Conservation (phyloP, 768 basidiomycete genomes). For the Polyporus arcularius region DNA sequence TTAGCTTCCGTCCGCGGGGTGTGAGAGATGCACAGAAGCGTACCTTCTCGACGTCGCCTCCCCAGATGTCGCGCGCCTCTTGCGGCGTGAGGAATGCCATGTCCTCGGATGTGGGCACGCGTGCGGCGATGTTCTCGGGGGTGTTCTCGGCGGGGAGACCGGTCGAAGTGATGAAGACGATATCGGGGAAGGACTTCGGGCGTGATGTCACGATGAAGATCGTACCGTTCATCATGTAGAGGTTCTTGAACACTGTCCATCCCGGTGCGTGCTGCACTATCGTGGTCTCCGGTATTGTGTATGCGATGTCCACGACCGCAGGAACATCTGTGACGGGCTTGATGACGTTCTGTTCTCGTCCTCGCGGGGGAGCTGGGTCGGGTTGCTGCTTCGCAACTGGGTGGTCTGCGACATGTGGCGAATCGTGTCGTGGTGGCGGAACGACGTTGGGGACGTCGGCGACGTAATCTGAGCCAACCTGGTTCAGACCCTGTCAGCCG, state of each 20-base stretch:
- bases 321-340: background rate
- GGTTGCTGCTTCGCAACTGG: background rate
- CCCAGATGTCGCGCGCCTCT: slow-evolving; percentile 67
- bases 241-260: slow-evolving; percentile 81
- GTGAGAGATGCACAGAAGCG: background rate
- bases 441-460: slow-evolving; percentile 5
- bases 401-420: slow-evolving; percentile 10
- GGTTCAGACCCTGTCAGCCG: background rate
- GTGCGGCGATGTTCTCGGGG: slow-evolving; percentile 61
- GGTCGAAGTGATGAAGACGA: slow-evolving; percentile 65
- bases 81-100: slow-evolving; percentile 62
- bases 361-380: slow-evolving; percentile 13
- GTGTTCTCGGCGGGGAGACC: slow-evolving; percentile 58
- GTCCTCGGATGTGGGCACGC: slow-evolving; percentile 66
- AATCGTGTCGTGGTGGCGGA: background rate
- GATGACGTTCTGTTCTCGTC: slow-evolving; percentile 5
- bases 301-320: slow-evolving; percentile 17
- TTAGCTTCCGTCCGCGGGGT: background rate
- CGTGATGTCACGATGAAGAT: slow-evolving; percentile 65
- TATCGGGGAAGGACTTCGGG: slow-evolving; percentile 45
- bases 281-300: slow-evolving; percentile 50
- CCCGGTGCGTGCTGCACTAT: slow-evolving; percentile 71
- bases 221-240: slow-evolving; percentile 86
- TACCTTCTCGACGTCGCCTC: slow-evolving; percentile 32
- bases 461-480: slow-evolving; percentile 15